These are phyloP conservation scores for Nothophoma quercina DNA, from an alignment of 2,329 filamentous ascomycete species.

Conservation along the genomic window DNA sequence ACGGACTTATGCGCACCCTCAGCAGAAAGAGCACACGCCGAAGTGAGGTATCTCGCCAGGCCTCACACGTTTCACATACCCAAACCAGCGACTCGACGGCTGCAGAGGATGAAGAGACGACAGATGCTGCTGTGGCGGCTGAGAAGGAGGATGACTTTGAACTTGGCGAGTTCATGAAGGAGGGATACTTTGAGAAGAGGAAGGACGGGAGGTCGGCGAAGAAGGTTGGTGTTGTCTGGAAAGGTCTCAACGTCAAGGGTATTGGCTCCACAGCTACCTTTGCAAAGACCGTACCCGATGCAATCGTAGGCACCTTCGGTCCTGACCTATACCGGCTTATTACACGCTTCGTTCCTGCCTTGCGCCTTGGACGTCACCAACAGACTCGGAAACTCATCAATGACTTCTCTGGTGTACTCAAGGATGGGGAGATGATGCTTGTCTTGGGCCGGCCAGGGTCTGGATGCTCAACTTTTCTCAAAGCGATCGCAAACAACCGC, in stretches of 20 bases:
- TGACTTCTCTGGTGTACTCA: conserved; percentile 72
- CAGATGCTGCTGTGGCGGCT: conserved; percentile 41
- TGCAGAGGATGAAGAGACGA: conserved; percentile 31
- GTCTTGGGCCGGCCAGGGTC: conserved; percentile 76
- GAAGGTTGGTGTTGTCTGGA: conserved; percentile 79
- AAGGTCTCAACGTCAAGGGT: conserved; percentile 77
- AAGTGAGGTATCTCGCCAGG: conserved; percentile 18
- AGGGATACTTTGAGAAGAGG: conserved; percentile 78
- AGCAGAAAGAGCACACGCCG: conserved; percentile 40
- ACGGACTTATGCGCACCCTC: conserved; percentile 33
- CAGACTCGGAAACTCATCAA: conserved; percentile 66
- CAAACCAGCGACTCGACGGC: conserved; percentile 15
- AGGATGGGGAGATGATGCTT: conserved; percentile 75
- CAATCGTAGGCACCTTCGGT: conserved; percentile 79
- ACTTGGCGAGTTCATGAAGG: conserved; percentile 73
- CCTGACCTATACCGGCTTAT: conserved; percentile 77
- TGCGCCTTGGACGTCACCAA: conserved; percentile 58
- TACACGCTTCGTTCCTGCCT: conserved; percentile 60
- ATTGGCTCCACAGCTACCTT: conserved; percentile 71
- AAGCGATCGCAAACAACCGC: conserved; percentile 75
- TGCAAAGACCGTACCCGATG: conserved; percentile 76
- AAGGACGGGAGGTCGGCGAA: conserved; percentile 73
- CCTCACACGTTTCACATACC: conserved; percentile 21
- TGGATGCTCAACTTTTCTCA: conserved; percentile 80
- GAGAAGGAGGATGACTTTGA: conserved; percentile 70